These are phyloP conservation scores for Sporormia fimetaria DNA, from an alignment of 495 filamentous ascomycete species.

Conservation along the genomic window DNA sequence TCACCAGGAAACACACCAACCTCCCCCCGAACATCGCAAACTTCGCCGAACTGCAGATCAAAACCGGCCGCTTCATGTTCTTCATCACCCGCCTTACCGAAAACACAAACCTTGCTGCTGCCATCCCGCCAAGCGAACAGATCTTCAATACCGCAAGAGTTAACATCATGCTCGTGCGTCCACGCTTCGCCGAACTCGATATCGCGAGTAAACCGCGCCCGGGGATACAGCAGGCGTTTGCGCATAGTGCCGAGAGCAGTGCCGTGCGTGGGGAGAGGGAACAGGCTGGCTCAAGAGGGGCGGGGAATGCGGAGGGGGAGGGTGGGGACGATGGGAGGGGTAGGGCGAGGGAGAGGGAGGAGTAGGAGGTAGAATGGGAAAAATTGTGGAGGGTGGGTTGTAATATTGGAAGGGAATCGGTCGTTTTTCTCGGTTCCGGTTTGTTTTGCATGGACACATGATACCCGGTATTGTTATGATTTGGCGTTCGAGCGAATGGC, in stretches of 20 bases:
- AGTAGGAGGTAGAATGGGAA: neutral
- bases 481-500: no score
- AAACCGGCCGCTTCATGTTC: conserved; percentile 69
- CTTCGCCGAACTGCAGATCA: conserved; percentile 56
- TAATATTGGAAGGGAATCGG: no score
- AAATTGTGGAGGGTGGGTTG: no score
- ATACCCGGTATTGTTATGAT: no score
- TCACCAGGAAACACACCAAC: conserved; percentile 30
- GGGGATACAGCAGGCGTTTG: conserved; percentile 22
- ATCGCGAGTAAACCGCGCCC: conserved; percentile 25
- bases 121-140: conserved; percentile 77
- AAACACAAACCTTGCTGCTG: conserved; percentile 89
- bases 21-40: conserved; percentile 37
- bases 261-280: conserved; percentile 4
- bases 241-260: conserved; percentile 10
- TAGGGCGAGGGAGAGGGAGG: neutral
- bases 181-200: conserved; percentile 53
- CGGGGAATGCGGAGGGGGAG: neutral
- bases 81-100: conserved; percentile 88
- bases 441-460: no score
- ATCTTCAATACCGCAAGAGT: conserved; percentile 78
- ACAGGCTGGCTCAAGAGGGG: neutral
- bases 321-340: neutral
- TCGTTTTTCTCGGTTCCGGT: no score
- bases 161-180: conserved; percentile 74